These are phyloP conservation scores for Aurifilum marmelostoma DNA, from an alignment of 2,329 filamentous ascomycete species.

Conservation along the genomic window DNA sequence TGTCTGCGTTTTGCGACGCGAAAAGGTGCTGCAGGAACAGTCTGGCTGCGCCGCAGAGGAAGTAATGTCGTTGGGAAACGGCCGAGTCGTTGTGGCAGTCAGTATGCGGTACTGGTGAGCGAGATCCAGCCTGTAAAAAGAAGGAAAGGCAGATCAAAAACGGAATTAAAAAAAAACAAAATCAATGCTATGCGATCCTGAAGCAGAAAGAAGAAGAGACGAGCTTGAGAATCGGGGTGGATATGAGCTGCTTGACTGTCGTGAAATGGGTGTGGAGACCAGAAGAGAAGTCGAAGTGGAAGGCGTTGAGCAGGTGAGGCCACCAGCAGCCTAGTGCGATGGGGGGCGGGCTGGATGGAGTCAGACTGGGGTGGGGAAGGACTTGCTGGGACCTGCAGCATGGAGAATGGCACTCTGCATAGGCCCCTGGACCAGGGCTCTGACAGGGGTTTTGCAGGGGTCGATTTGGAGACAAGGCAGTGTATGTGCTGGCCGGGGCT, in stretches of 20 bases:
- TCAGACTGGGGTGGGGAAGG: conserved; percentile 3
- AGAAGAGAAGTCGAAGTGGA: neutral
- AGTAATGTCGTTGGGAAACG: neutral
- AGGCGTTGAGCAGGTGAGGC: neutral
- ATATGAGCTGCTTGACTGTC: neutral
- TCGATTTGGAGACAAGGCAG: neutral
- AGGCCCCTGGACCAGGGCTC: conserved; percentile 11
- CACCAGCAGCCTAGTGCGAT: neutral
- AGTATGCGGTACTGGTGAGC: neutral
- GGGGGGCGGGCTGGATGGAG: conserved; percentile 7
- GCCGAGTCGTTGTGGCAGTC: neutral
- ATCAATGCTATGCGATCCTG: conserved; percentile 2
- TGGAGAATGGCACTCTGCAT: conserved; percentile 4
- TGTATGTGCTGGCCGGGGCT: neutral
- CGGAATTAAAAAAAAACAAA: neutral
- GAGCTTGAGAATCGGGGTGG: neutral
- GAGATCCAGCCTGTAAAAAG: neutral
- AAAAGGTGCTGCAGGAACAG: neutral
- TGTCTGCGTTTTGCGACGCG: neutral
- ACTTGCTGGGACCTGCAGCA: conserved; percentile 11
- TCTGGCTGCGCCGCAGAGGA: neutral
- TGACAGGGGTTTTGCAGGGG: neutral
- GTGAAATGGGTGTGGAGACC: conserved; percentile 5
- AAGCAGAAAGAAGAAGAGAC: neutral
- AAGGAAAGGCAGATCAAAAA: neutral